Evolutionary conservation across 441 rosid species (phyloP).

Genomic region (Omphalea diandra): DNA sequence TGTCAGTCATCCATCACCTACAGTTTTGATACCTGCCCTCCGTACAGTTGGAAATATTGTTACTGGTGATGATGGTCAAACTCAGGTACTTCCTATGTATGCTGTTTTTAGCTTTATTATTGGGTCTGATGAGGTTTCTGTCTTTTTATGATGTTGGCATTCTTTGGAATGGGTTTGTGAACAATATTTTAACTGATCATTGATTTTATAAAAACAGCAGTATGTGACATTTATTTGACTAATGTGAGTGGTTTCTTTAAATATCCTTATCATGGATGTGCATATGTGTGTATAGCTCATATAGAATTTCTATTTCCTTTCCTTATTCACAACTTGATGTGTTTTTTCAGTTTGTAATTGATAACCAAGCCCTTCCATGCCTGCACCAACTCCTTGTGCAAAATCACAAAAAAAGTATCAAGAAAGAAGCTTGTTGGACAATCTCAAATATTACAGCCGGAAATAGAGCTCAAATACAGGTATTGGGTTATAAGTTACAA

Average conservation of each 20-base stretch:
- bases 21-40: background rate
- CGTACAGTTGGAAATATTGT: background rate
- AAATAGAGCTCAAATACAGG: conserved; percentile 63
- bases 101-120: background rate
- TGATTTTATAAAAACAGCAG: background rate
- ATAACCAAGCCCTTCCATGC: conserved; percentile 57
- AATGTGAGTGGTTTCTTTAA: background rate
- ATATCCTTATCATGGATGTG: background rate
- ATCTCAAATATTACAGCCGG: conserved; percentile 5
- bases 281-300: background rate
- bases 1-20: background rate
- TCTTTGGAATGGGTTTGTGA: background rate
- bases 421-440: conserved; percentile 7
- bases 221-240: background rate
- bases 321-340: conserved; percentile 8
- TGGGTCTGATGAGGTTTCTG: background rate
- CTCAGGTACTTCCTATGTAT: background rate
- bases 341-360: conserved; percentile 60
- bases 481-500: conserved; percentile 5
- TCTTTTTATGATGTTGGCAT: background rate
- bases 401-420: conserved; percentile 55
- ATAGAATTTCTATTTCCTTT: conserved; percentile 8
- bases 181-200: background rate
- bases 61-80: background rate
- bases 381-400: conserved; percentile 56